Base-by-base conservation (phyloP, 2,329 filamentous ascomycete genomes). In the Penicillium sp. region DNA sequence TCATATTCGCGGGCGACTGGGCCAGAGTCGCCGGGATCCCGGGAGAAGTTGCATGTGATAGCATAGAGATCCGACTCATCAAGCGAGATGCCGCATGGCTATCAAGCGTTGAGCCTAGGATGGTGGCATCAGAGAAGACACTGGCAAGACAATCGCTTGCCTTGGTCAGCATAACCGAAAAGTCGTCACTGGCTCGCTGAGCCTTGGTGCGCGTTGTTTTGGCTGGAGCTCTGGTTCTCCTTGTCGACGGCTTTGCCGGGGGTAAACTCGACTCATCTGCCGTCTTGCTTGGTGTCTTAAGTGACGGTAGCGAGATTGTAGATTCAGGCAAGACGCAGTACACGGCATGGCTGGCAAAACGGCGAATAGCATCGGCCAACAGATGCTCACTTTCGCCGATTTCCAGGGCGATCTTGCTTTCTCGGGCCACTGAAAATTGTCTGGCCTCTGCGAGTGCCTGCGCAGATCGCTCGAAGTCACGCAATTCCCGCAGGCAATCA, bases 271-370 rank as follows among this genome's bases (percentile, higher is more conserved):
- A 72, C 31, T 77, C 77, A 24, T 70, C 60, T 26, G 57, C 51
- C 15, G 62, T 49, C 43, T 61, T 65, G 34, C 44, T 54, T 4
- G 63, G 58, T 51, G 53, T 69, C 64, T 55, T 66, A 63, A 91
- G 75, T 0, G 87, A 83, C 1, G 90, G 88, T 52, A 91, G 85
- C 0, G 89, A 94, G 24, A 96, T 83, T 0, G 89, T 95, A 0
- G 93, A 96, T 61, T 98, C 93, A 40, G 91, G 87, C 15, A 97
- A 78, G 9, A 91, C 86, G 17, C 88, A 94, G 66, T 91, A 94
- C 3, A 93, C 85, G 3, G 90, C 84, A 67, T 95, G 87, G 4
- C 79, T 78, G 12, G 83, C 78, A 74, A 95, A 87, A 41, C 68
- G 59, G 15, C 64, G 62, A 43, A 72, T 65, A n/a, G 68, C 68